Conservation (phyloP, 495 filamentous ascomycete species). For the Durotheca rogersii region DNA sequence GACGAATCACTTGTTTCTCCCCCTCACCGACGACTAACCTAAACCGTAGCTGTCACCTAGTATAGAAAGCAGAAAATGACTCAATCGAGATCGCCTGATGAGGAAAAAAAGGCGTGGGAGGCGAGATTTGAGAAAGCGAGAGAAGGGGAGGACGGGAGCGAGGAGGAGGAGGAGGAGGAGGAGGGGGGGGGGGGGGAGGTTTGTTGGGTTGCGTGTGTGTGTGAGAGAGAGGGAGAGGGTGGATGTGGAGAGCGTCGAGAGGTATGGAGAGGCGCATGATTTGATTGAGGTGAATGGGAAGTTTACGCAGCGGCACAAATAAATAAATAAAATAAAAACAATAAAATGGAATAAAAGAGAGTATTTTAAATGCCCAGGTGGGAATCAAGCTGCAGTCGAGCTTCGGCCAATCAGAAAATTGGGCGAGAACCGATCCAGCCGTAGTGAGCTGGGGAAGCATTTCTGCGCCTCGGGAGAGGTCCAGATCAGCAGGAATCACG, state of each 20-base stretch:
- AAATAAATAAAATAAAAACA: conserved; percentile 29
- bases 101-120: conserved; percentile 29
- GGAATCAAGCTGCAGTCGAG: conserved; percentile 37
- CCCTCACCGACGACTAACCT: background rate
- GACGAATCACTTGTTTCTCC: conserved; percentile 16
- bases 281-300: conserved; percentile 23
- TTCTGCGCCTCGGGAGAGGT: conserved; percentile 17
- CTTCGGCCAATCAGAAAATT: conserved; percentile 50
- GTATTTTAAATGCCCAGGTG: background rate
- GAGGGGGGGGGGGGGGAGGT: conserved; percentile 1
- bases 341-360: conserved; percentile 31
- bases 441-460: conserved; percentile 27
- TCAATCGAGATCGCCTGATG: conserved; percentile 32
- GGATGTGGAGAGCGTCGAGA: conserved; percentile 38
- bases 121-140: conserved; percentile 34
- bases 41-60: conserved; percentile 14
- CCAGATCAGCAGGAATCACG: conserved; percentile 29
- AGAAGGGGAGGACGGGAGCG: conserved; percentile 40
- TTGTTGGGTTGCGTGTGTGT: conserved; percentile 1
- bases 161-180: conserved; percentile 29
- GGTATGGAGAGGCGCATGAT: conserved; percentile 41
- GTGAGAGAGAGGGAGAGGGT: conserved; percentile 12
- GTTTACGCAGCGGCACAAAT: conserved; percentile 14
- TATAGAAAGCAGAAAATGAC: conserved; percentile 28
- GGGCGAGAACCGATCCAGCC: conserved; percentile 12